Base-by-base conservation (phyloP, 2,329 filamentous ascomycete species). In the Lithohypha guttulata region DNA sequence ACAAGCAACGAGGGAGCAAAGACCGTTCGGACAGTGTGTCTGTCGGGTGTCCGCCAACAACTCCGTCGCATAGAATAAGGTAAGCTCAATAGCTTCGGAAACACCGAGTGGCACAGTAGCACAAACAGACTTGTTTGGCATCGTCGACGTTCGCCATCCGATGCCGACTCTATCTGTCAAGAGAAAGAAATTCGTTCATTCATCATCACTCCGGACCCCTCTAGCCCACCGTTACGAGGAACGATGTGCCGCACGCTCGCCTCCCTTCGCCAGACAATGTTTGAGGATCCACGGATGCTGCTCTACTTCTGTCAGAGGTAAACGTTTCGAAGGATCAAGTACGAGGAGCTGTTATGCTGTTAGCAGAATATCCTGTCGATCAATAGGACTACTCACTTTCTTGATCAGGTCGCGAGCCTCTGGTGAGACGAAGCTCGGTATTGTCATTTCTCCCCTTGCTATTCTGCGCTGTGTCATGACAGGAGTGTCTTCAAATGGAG, bases 211-310 rank as follows among this genome's bases (percentile, higher is more conserved):
- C 9, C 18, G 13, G 21, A 36, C 41, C 13, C 23, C 33, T 31
- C 39, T 29, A 32, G 31, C 37, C 11, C 39, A 35, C 19, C 34
- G 28, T 23, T 18, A 29, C 44, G 42, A 34, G 39, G 15, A 19
- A 41, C 37, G 7, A 15, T 33, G 43, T 14, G 42, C 36, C 4
- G 40, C 43, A 22, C 48, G 46, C 22, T 50, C 49, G 15, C 49
- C 49, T 22, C 48, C 49, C 28, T 50, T 50, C 9, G 44, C 45
- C 8, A 39, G 23, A 29, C 89, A 96, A 61, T 96, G 84, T 69
- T 95, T 96, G 51, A 95, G 60, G 54, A 98, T 94, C 91, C 91
- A 98, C 13, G 91, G 89, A 59, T 96, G 91, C 37, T 72, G 71
- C 60, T 89, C 80, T 25, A 96, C 81, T 43, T 93, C 80, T 11